phyloP scores from a whole-genome alignment of 306 rosid genomes.

The Rosa chinensis region DNA sequence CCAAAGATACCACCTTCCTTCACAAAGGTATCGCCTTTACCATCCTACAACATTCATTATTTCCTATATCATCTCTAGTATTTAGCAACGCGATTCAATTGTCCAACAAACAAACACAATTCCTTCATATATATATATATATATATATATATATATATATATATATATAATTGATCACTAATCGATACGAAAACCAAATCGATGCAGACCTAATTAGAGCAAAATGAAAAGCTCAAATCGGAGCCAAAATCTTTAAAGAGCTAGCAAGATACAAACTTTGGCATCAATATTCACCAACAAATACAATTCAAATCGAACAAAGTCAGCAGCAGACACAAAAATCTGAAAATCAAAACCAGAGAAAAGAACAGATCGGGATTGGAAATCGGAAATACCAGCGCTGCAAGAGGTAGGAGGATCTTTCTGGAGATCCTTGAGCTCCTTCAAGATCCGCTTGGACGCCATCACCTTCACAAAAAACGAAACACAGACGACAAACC shows the following conservation, averaged over 20 bases:
- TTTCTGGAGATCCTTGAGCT: slow-evolving; percentile 70
- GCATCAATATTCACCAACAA: neutral
- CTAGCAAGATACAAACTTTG: neutral
- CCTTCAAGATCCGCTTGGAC: slow-evolving; percentile 66
- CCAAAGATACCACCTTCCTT: neutral
- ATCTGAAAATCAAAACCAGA: neutral
- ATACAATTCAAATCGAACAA: neutral
- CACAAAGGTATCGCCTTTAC: neutral
- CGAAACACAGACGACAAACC: slow-evolving; percentile 3
- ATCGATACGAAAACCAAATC: neutral
- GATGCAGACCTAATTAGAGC: neutral
- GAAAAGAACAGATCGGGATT: neutral
- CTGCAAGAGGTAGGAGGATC: slow-evolving; percentile 86
- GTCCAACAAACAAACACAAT: neutral
- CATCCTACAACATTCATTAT: neutral
- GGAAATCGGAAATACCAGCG: slow-evolving; percentile 40
- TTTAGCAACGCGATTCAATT: neutral
- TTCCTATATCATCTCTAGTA: neutral
- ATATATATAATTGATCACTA: neutral
- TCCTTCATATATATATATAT: neutral
- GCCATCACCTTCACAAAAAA: slow-evolving; percentile 41
- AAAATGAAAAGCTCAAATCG: neutral
- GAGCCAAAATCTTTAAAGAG: neutral
- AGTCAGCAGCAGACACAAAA: neutral
- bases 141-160: neutral